Conservation (phyloP, 2,329 filamentous ascomycete species). For the Ophiostoma perfectum region DNA sequence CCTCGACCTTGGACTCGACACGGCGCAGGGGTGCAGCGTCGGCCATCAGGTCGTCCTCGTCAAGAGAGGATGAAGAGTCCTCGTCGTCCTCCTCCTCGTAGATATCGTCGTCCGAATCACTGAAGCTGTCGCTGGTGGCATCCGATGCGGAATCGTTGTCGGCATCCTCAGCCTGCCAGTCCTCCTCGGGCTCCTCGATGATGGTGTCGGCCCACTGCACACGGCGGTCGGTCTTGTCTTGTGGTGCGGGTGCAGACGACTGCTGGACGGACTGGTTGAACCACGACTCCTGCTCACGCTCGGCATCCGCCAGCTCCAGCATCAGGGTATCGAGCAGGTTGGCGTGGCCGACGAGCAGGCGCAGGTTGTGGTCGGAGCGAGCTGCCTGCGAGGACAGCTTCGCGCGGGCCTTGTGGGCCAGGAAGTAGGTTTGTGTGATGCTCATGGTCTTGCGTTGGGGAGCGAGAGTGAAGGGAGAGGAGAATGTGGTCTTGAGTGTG, state of each 20-base stretch:
- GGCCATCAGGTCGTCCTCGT: constrained; percentile 46
- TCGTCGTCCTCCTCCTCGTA: constrained; percentile 41
- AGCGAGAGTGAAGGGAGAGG: constrained; percentile 36
- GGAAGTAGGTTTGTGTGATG: constrained; percentile 96
- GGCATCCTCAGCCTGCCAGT: constrained; percentile 62
- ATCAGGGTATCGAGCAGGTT: constrained; percentile 96
- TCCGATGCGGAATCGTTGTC: constrained; percentile 49
- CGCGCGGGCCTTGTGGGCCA: constrained; percentile 89
- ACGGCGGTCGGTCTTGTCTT: constrained; percentile 50
- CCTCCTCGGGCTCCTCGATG: constrained; percentile 66
- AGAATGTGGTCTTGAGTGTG: constrained; percentile 28
- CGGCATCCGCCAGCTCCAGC: constrained; percentile 82
- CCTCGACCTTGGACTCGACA: constrained; percentile 35
- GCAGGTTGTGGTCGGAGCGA: constrained; percentile 87
- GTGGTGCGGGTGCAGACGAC: constrained; percentile 48
- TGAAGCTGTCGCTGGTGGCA: constrained; percentile 42
- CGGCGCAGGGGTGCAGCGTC: constrained; percentile 44
- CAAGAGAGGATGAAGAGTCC: constrained; percentile 11
- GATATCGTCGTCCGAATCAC: constrained; percentile 45
- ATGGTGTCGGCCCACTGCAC: constrained; percentile 84
- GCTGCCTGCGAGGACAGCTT: constrained; percentile 94
- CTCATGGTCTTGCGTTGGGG: constrained; percentile 79
- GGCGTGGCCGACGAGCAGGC: constrained; percentile 92
- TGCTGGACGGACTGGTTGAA: constrained; percentile 90
- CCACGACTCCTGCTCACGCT: constrained; percentile 93